A percentile compares a stretch with the other conserved stretches of the same genome.
Evolutionary conservation across 345 rosid genomes (phyloP).

Genomic region (Corchorus olitorius): DNA sequence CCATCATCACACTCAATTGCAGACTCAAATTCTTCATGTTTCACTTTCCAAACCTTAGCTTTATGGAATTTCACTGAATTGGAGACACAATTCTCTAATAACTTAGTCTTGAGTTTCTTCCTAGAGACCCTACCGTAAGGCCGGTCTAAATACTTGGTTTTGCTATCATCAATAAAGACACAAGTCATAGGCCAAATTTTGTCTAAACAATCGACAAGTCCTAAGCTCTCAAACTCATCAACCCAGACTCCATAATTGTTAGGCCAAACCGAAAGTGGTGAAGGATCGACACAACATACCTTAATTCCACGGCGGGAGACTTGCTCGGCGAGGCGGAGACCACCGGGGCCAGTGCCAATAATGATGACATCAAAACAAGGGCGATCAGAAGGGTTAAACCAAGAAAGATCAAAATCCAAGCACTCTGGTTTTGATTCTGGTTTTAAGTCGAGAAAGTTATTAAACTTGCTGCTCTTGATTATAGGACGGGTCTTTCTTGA

Average conservation of each 20-base stretch:
- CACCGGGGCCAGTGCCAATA: conserved; percentile 71
- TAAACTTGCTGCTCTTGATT: conserved; percentile 40
- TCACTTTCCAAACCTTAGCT: conserved; percentile 64
- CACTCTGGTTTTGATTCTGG: conserved; percentile 40
- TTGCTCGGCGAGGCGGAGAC: conserved; percentile 68
- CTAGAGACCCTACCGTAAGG: conserved; percentile 62
- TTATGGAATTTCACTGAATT: conserved; percentile 56
- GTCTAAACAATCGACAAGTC: conserved; percentile 56
- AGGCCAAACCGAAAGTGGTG: conserved; percentile 65
- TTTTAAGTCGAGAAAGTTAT: conserved; percentile 50
- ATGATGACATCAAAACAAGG: conserved; percentile 52
- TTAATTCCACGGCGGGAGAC: conserved; percentile 49
- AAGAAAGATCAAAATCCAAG: conserved; percentile 45
- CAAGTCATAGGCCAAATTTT: conserved; percentile 58
- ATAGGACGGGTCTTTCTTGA: conserved; percentile 15
- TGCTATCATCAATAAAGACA: conserved; percentile 46
- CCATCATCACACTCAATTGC: conserved; percentile 56
- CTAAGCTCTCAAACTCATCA: conserved; percentile 64
- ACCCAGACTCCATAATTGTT: conserved; percentile 77
- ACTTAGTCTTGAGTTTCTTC: conserved; percentile 42
- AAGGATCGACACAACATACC: conserved; percentile 73
- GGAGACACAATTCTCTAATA: conserved; percentile 48
- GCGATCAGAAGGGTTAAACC: conserved; percentile 38
- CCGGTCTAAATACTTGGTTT: conserved; percentile 54
- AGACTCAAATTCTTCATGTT: conserved; percentile 56